Conservation (phyloP, 2,329 filamentous ascomycete species). For the Venturia asperata region DNA sequence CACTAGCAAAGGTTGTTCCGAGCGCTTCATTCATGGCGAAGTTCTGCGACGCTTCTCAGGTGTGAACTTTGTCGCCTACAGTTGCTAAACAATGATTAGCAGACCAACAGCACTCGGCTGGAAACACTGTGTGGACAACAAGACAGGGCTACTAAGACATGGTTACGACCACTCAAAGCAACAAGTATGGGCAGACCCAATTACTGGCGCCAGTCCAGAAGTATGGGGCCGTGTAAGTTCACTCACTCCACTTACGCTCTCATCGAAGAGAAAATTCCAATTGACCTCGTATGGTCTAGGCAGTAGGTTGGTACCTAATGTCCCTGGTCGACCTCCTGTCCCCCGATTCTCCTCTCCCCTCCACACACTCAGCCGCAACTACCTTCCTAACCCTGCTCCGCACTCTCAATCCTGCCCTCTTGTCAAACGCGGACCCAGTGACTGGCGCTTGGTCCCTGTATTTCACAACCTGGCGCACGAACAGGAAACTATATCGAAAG, state of each 20-base stretch:
- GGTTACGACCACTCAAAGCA: conserved; percentile 46
- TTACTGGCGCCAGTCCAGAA: conserved; percentile 45
- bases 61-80: conserved; percentile 39
- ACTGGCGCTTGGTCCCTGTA: conserved; percentile 50
- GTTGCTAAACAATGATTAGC: too few species aligned
- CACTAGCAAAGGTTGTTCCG: conserved; percentile 36
- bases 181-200: conserved; percentile 46
- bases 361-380: conserved; percentile 21
- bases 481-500: conserved; percentile 55
- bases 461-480: conserved; percentile 42
- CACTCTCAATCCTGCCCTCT: conserved; percentile 35
- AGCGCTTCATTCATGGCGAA: conserved; percentile 44
- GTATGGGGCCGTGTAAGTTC: too few species aligned
- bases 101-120: conserved; percentile 33
- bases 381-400: conserved; percentile 29
- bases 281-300: too few species aligned
- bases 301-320: conserved; percentile 48
- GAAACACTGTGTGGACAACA: conserved; percentile 26
- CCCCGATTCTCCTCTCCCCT: conserved; percentile 27
- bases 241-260: too few species aligned
- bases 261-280: too few species aligned
- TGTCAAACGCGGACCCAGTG: conserved; percentile 33
- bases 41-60: conserved; percentile 37
- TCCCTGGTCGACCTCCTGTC: conserved; percentile 44
- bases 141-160: conserved; percentile 44